Evolutionary conservation across 148 eudicot species (phyloP).

Genomic region (Gaultheria prostrata): DNA sequence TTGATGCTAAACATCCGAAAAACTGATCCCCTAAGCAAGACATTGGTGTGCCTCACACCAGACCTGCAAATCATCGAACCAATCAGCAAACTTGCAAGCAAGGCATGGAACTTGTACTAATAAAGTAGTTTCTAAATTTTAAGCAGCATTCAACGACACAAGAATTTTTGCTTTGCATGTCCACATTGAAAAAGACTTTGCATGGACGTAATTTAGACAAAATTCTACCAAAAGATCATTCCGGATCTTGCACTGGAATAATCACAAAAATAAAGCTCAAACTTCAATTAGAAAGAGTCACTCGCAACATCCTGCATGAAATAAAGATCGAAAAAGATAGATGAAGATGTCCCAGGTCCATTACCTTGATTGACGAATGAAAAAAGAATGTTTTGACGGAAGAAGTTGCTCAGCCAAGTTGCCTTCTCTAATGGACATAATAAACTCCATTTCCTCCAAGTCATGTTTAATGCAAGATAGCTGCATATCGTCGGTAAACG

Average conservation of each 20-base stretch:
- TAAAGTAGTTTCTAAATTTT: neutral
- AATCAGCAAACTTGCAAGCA: constrained; percentile 11
- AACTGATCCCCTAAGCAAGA: constrained; percentile 75
- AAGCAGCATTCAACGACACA: neutral
- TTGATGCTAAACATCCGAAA: constrained; percentile 91
- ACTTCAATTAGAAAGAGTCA: neutral
- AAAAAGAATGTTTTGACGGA: constrained; percentile 75
- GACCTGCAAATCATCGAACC: constrained; percentile 57
- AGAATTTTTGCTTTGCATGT: neutral
- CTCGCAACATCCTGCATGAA: neutral
- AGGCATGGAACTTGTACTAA: neutral
- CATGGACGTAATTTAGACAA: constrained; percentile 2
- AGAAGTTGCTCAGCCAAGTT: constrained; percentile 94
- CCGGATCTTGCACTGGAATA: constrained; percentile 4
- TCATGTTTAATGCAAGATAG: constrained; percentile 71
- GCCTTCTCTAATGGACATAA: constrained; percentile 77
- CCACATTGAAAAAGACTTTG: neutral
- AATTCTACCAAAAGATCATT: neutral
- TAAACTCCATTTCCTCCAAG: constrained; percentile 90
- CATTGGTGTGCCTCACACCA: constrained; percentile 88
- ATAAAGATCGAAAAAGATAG: neutral
- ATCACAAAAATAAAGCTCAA: neutral
- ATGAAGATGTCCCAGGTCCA: constrained; percentile 9
- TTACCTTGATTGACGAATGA: constrained; percentile 83
- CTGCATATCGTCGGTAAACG: constrained; percentile 35